A percentile compares a stretch with the other conserved stretches of the same genome.
These are phyloP conservation scores for Colletotrichum spaethianum DNA, from an alignment of 2,329 filamentous ascomycete species.

Conservation along the genomic window DNA sequence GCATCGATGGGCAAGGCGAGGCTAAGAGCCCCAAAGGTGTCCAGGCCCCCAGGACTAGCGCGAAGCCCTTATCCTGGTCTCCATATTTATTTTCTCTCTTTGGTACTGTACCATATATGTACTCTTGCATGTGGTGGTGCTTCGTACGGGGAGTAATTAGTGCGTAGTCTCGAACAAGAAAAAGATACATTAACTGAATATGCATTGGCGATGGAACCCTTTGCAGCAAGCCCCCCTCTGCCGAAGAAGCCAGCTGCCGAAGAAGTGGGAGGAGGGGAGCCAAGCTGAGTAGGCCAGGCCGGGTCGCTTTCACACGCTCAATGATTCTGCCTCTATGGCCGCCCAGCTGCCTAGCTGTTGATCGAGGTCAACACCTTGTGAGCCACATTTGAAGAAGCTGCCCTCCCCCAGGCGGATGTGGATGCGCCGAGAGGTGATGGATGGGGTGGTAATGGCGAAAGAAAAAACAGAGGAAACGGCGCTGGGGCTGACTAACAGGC, in stretches of 20 bases:
- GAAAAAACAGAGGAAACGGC: not conserved
- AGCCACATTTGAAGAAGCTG: not conserved
- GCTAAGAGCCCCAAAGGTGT: not conserved
- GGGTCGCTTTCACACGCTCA: not conserved
- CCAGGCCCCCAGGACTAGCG: constrained; percentile 5
- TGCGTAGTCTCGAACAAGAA: not conserved
- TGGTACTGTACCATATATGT: not conserved
- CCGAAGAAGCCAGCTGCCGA: constrained; percentile 4
- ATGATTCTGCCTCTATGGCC: not conserved
- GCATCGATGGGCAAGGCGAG: constrained; percentile 1
- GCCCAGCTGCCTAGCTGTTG: not conserved
- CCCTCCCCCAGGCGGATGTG: constrained; percentile 10
- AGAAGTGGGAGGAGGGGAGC: not conserved
- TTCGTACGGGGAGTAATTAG: not conserved
- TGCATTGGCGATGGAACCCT: not conserved
- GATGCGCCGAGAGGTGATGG: not conserved
- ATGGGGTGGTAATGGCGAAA: not conserved
- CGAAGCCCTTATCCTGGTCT: constrained; percentile 10
- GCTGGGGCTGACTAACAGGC: not conserved
- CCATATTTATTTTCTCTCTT: constrained; percentile 1
- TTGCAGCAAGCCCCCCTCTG: not conserved
- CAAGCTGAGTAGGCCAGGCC: not conserved
- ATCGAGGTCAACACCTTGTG: not conserved
- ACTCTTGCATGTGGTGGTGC: constrained; percentile 6
- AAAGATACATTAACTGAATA: not conserved